phyloP scores from a whole-genome alignment of 2,329 filamentous ascomycete genomes.

The Verticillium klebahnii region DNA sequence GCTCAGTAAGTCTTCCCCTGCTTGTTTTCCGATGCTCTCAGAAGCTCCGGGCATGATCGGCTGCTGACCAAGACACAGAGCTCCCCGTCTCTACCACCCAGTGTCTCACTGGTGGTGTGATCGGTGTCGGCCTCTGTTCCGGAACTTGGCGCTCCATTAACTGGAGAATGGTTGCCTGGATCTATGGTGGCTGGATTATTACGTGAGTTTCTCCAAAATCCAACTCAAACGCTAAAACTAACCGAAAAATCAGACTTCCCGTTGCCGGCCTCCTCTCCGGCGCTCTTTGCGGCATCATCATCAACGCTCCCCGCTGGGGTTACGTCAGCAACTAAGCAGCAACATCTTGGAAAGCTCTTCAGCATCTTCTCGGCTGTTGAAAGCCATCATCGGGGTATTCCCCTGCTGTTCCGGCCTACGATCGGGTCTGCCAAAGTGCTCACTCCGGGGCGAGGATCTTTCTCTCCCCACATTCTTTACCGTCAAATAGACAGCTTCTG shows the following conservation, averaged over 20 bases:
- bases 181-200: not conserved
- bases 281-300: conserved; percentile 50
- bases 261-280: conserved; percentile 48
- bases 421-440: too few species aligned
- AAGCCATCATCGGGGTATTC: too few species aligned
- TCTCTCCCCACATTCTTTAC: not conserved
- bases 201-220: conserved; percentile 26
- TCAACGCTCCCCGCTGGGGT: conserved; percentile 50
- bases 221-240: too few species aligned
- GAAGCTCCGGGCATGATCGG: not conserved
- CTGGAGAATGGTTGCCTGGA: conserved; percentile 50
- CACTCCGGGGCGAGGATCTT: not conserved
- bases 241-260: conserved; percentile 2
- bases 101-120: conserved; percentile 52
- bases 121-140: conserved; percentile 52
- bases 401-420: too few species aligned
- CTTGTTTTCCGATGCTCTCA: not conserved
- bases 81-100: conserved; percentile 56
- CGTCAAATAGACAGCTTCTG: not conserved
- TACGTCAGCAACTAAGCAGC: not conserved
- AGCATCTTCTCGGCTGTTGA: too few species aligned
- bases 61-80: conserved; percentile 12
- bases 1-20: conserved; percentile 28
- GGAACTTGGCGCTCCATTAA: conserved; percentile 50
- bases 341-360: too few species aligned